These are phyloP conservation scores for Phytophthora europaea DNA, from an alignment of 352 stramenopile genomes.

Conservation along the genomic window DNA sequence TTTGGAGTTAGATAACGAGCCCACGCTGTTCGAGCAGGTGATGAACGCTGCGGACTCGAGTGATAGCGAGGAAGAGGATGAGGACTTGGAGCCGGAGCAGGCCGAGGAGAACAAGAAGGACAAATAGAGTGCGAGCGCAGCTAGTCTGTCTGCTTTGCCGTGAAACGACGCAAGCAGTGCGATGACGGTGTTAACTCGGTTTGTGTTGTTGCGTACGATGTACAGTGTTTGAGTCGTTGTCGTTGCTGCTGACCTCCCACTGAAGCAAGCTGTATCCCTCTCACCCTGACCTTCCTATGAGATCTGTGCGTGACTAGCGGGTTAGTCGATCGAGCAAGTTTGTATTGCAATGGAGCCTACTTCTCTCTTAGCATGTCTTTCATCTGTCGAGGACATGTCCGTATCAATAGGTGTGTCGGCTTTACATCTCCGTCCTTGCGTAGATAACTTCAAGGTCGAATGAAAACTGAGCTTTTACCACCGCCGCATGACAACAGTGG, in stretches of 20 bases:
- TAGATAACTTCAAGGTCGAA: conserved; percentile 19
- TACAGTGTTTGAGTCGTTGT: conserved; percentile 13
- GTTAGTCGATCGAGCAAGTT: conserved; percentile 19
- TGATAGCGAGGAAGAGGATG: conserved; percentile 89
- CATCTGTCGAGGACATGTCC: conserved; percentile 10
- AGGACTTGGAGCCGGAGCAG: conserved; percentile 54
- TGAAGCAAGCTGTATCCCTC: background rate
- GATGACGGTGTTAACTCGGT: conserved; percentile 36
- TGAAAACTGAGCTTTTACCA: conserved; percentile 21
- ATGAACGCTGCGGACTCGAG: conserved; percentile 90
- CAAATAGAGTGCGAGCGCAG: conserved; percentile 60
- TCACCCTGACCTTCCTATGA: background rate
- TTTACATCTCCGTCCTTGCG: conserved; percentile 9
- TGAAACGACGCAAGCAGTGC: conserved; percentile 33
- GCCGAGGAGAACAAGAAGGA: conserved; percentile 71
- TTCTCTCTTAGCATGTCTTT: background rate
- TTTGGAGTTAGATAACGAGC: conserved; percentile 99
- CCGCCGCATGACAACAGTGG: conserved; percentile 28
- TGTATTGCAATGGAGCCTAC: background rate
- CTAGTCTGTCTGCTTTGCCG: conserved; percentile 39
- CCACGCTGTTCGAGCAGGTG: conserved; percentile 99
- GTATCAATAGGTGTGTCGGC: conserved; percentile 16
- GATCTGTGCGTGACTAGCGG: conserved; percentile 8
- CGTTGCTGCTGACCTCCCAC: background rate
- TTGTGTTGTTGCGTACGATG: conserved; percentile 27